Evolutionary conservation across 306 rosid genomes (phyloP).

Genomic region (Prunus campanulata): DNA sequence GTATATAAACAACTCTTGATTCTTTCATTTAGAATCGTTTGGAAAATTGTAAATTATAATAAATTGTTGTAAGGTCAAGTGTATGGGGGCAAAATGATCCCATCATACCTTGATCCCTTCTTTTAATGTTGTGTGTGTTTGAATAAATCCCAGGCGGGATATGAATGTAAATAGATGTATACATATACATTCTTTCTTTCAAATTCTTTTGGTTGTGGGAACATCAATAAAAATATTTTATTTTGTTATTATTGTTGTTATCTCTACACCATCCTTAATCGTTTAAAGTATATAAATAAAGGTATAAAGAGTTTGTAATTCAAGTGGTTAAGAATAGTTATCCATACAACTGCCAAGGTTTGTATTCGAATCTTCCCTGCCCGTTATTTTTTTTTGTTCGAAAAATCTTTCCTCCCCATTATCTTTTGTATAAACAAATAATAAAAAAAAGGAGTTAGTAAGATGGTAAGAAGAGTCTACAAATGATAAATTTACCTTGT

Average conservation of each 20-base stretch:
- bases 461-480: too few relatives aligned
- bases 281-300: too few relatives aligned
- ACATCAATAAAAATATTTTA: neutral
- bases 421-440: too few relatives aligned
- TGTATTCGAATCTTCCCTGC: too few relatives aligned
- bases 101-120: neutral
- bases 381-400: too few relatives aligned
- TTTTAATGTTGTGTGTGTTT: neutral
- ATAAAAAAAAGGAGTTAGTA: too few relatives aligned
- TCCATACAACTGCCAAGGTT: too few relatives aligned
- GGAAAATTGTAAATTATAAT: neutral
- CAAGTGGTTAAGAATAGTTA: too few relatives aligned
- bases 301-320: too few relatives aligned
- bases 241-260: neutral
- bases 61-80: neutral
- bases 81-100: neutral
- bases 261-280: neutral
- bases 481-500: too few relatives aligned
- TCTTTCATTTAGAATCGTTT: neutral
- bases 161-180: neutral
- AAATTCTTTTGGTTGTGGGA: neutral
- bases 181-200: neutral
- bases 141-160: neutral
- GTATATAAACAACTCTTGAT: neutral
- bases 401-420: too few relatives aligned